Evolutionary conservation across 495 filamentous ascomycete species (phyloP), one percentile per base, ranked within the genome.

Genomic region (Podospora pseudoanserina): DNA sequence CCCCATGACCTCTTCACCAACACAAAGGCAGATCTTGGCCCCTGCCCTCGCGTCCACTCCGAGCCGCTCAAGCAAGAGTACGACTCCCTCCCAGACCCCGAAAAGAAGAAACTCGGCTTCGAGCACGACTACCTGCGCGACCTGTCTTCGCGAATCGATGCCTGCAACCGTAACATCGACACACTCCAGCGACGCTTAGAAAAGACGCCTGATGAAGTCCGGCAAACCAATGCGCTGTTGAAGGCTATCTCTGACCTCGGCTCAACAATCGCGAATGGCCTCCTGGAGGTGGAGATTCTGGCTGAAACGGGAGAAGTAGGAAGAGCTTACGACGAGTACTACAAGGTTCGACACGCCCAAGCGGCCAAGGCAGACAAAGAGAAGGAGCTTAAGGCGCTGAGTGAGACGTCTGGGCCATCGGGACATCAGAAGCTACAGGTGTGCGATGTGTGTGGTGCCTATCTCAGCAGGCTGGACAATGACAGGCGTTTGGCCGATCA

Each of bases 1-100:
- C 95, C 95, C 5, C 94, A 97, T 83, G 95, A 99, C 81, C 93
- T 98, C 76, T 99, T 99, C 87, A 98, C 94, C 69, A 99, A 99
- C 82, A 99, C 95, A 55, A 98, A 97, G 81, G 92, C 97, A 86
- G 95, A 99, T 77, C 86, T 97, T 34, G 95, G 95, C 20, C 88
- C 88, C 0, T 99, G 95, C 74, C 88, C 92, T 44, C 95, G 95
- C 79, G 87, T 94, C 56, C 95, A 99, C 79, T 91, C 87, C 66
- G 94, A 97, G 77, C 86, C 88, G 28, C 85, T 97, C 65, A 97
- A 96, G 77, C 82, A 86, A 53, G 93, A 98, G 75, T 98, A 96
- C 80, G 90, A 95, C 70, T 78, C 76, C 1, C 85, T 91, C 0
- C 79, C 88, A 32, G 80, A 86, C 4, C 73, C 86, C 19, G 90